Base-by-base conservation (phyloP, 2,329 filamentous ascomycete genomes). In the Fusarium piperis region DNA sequence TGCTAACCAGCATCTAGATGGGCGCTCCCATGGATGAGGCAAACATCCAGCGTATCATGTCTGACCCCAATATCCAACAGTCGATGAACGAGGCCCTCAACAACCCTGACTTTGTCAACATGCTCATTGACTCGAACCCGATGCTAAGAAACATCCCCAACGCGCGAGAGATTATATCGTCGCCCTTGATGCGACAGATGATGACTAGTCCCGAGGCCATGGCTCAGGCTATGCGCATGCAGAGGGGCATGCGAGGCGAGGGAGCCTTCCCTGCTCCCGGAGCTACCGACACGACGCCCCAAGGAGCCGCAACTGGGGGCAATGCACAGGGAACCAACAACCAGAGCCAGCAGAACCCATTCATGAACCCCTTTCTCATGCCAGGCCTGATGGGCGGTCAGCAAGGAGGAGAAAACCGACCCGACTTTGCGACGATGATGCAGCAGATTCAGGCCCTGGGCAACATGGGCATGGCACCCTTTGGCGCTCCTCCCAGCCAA, bases 11-110 rank as follows among this genome's bases (percentile, higher is more conserved):
- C 18, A 58, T 60, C 23, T 66, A 97, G 94, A 98, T 98, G 94
- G 94, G 94, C 36, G 93, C 95, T 35, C 94, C 94, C 35, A 87
- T 94, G 89, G 78, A 90, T 78, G 90, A 94, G 67, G 95, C 98
- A 64, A 88, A 93, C 65, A 89, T 99, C 80, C 89, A 94, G 63
- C 88, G 91, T 71, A 93, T 98, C 90, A 91, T 99, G 77, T 91
- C 93, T 69, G 94, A 98, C 78, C 96, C 96, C 23, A 92, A 94
- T 78, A 91, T 97, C 63, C 90, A 93, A 71, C 92, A 94, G 73
- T 91, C 92, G 62, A 93, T 99, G 89, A 97, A 96, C 81, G 95
- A 98, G 82, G 94, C 95, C 36, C 92, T 99, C 80, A 93, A 95
- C 81, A 98, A 98, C 82, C 95, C 96, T n/a, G 89, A 91, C 18